Evolutionary conservation across 768 basidiomycete species (phyloP).

Genomic region (Trichaptum fuscoviolaceum): DNA sequence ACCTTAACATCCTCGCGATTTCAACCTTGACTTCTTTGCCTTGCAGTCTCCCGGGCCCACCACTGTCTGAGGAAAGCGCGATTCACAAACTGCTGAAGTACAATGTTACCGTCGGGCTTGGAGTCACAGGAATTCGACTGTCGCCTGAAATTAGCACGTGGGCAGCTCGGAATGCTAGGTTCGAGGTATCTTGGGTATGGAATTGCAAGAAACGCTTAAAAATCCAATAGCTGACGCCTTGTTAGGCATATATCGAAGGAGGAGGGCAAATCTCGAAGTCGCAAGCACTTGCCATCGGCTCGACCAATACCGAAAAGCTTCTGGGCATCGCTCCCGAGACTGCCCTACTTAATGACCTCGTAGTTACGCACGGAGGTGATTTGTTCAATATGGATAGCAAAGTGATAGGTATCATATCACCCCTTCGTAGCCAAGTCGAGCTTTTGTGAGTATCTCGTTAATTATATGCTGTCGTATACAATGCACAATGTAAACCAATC

Average conservation of each 20-base stretch:
- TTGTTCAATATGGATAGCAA: constrained; percentile 40
- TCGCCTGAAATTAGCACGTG: constrained; percentile 17
- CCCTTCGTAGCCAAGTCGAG: constrained; percentile 28
- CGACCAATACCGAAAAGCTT: constrained; percentile 37
- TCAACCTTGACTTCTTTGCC: neutral
- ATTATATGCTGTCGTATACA: too few relatives aligned
- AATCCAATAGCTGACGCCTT: neutral
- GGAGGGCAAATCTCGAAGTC: constrained; percentile 35
- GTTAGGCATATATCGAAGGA: constrained; percentile 29
- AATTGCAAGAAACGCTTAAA: constrained; percentile 6
- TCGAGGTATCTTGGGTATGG: constrained; percentile 41
- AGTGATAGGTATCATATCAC: constrained; percentile 38
- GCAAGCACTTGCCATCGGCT: constrained; percentile 35
- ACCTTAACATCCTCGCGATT: neutral
- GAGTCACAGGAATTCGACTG: constrained; percentile 29
- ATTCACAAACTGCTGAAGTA: constrained; percentile 49
- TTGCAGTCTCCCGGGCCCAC: constrained; percentile 61
- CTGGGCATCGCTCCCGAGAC: constrained; percentile 28
- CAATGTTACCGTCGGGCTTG: constrained; percentile 61
- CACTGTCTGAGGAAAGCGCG: constrained; percentile 51
- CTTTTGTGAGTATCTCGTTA: constrained; percentile 17
- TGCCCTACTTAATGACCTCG: constrained; percentile 27
- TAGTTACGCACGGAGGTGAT: constrained; percentile 35
- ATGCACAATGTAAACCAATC: too few relatives aligned
- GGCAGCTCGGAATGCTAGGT: constrained; percentile 24